Evolutionary conservation across 495 filamentous ascomycete genomes (phyloP).

Genomic region (Aeminium ludgeri): DNA sequence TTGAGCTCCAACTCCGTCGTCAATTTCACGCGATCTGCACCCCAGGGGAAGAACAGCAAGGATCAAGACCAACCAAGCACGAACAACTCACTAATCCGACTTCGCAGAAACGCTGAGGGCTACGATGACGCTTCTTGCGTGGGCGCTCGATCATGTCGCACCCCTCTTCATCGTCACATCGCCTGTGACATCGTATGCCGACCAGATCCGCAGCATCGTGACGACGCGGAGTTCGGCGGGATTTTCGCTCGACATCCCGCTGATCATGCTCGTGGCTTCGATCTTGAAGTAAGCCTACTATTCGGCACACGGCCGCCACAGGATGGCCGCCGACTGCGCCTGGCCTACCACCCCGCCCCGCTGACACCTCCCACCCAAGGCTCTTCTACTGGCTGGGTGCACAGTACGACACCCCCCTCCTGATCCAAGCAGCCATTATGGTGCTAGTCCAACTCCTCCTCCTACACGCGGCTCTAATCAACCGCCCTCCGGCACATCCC

Average conservation of each 20-base stretch:
- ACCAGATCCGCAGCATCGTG: slow-evolving; percentile 85
- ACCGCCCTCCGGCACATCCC: slow-evolving; percentile 60
- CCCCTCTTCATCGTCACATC: slow-evolving; percentile 50
- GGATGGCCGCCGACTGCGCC: too few relatives aligned
- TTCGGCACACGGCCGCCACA: too few relatives aligned
- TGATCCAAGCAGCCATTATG: slow-evolving; percentile 78
- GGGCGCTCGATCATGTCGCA: slow-evolving; percentile 21
- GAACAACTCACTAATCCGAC: too few relatives aligned
- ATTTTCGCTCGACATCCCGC: slow-evolving; percentile 77
- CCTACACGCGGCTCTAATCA: slow-evolving; percentile 76
- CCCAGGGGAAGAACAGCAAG: too few relatives aligned
- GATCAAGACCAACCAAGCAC: too few relatives aligned
- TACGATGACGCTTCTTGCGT: slow-evolving; percentile 12
- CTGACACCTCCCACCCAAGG: slow-evolving; percentile 33
- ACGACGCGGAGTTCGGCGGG: slow-evolving; percentile 64
- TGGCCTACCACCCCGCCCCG: too few relatives aligned
- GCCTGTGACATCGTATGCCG: slow-evolving; percentile 71
- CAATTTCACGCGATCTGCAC: too few relatives aligned
- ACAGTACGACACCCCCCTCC: slow-evolving; percentile 58
- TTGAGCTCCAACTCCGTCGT: too few relatives aligned
- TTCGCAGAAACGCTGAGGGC: too few relatives aligned
- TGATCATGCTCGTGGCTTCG: slow-evolving; percentile 94
- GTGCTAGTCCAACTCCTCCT: slow-evolving; percentile 64
- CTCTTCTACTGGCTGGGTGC: slow-evolving; percentile 92
- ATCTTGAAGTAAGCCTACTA: slow-evolving; percentile 56